Percentiles rank a stretch among this genome's conserved stretches.
Evolutionary conservation across 2,329 filamentous ascomycete species (phyloP).

Genomic region (Aspergillus proliferans): DNA sequence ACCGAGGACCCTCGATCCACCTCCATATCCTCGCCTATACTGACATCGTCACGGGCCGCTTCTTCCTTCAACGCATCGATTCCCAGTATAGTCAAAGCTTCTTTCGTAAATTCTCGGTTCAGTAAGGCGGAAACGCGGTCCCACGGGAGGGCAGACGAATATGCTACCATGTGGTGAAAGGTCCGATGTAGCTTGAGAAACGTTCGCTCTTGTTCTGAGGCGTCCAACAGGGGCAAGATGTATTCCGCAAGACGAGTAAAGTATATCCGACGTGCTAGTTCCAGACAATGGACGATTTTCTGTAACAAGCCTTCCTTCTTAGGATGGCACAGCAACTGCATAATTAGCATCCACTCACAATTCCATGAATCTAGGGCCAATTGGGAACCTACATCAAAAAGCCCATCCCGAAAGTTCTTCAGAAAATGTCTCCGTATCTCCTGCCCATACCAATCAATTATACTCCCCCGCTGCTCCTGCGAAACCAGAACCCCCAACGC

Average conservation of each 20-base stretch:
- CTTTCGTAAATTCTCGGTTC: constrained; percentile 39
- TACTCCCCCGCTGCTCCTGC: constrained; percentile 19
- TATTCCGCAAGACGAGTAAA: constrained; percentile 30
- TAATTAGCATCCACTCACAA: neutral
- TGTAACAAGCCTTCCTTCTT: constrained; percentile 22
- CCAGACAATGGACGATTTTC: constrained; percentile 29
- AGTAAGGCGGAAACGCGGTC: constrained; percentile 39
- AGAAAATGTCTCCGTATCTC: constrained; percentile 40
- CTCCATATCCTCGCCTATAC: constrained; percentile 29
- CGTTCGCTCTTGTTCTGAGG: constrained; percentile 20
- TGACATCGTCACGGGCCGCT: constrained; percentile 11
- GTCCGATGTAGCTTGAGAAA: constrained; percentile 35
- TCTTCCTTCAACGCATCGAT: constrained; percentile 27
- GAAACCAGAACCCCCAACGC: constrained; percentile 28
- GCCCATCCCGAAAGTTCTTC: constrained; percentile 26
- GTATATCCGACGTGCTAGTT: constrained; percentile 33
- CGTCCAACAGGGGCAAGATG: constrained; percentile 23
- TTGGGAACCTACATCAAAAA: constrained; percentile 26
- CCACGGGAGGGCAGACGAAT: constrained; percentile 36
- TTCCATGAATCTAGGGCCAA: neutral
- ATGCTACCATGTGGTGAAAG: constrained; percentile 44
- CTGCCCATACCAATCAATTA: constrained; percentile 40
- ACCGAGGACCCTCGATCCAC: constrained; percentile 31
- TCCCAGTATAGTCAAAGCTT: constrained; percentile 38
- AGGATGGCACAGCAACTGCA: constrained; percentile 20